Evolutionary conservation across 768 basidiomycete species (phyloP).

Genomic region (Psilocybe cyanescens): DNA sequence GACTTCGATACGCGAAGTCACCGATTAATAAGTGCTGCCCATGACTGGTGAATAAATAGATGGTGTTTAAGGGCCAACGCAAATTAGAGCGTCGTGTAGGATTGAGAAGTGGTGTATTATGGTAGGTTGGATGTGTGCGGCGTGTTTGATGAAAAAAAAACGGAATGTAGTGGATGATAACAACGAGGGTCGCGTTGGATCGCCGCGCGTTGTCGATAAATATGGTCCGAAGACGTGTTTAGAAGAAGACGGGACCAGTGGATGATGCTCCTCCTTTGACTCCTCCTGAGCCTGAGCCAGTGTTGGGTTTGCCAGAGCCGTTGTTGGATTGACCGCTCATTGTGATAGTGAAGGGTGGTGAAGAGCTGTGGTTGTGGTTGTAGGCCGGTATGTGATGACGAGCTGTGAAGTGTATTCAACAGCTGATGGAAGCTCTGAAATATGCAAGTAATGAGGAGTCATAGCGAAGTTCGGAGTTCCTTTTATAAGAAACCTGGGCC

Average conservation of each 20-base stretch:
- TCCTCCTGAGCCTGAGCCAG: conserved; percentile 38
- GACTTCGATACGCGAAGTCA: conserved; percentile 22
- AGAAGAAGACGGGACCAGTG: conserved; percentile 66
- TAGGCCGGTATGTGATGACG: conserved; percentile 11
- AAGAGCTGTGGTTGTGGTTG: background rate
- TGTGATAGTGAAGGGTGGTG: conserved; percentile 18
- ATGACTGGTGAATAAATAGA: conserved; percentile 23
- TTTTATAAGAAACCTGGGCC: conserved; percentile 31
- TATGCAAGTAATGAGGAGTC: conserved; percentile 33
- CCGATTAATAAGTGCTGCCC: conserved; percentile 18
- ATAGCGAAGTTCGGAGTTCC: conserved; percentile 27
- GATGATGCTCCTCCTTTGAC: conserved; percentile 55
- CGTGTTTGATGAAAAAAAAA: conserved; percentile 17
- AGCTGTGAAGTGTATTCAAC: conserved; percentile 12
- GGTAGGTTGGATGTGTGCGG: conserved; percentile 5
- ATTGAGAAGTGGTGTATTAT: background rate
- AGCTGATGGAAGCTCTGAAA: conserved; percentile 20
- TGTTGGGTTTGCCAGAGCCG: conserved; percentile 35
- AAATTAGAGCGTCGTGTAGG: conserved; percentile 13
- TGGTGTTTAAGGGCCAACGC: conserved; percentile 9
- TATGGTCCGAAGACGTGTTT: conserved; percentile 27
- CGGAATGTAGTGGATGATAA: conserved; percentile 9
- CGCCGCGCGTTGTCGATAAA: conserved; percentile 6
- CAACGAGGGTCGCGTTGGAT: background rate
- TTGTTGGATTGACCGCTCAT: conserved; percentile 47